Conservation (phyloP, 306 rosid genomes). For the Coriaria nepalensis region DNA sequence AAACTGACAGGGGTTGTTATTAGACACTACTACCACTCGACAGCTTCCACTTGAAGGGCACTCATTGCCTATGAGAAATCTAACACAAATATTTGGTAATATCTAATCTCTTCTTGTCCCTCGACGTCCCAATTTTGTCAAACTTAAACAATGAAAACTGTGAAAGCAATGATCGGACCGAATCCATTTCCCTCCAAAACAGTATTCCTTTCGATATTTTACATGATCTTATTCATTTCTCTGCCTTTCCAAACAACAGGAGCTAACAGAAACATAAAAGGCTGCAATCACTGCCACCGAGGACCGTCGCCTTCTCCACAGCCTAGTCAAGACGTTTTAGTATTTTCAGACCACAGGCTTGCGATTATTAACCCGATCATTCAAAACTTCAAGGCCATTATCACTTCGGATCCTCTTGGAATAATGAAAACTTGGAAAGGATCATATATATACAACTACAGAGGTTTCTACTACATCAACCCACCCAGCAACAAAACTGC, state of each 20-base stretch:
- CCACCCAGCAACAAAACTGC: constrained; percentile 73
- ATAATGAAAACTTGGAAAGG: constrained; percentile 68
- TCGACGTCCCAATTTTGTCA: too few relatives aligned
- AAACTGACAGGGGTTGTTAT: too few relatives aligned
- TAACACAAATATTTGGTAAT: too few relatives aligned
- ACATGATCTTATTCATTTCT: constrained; percentile 19
- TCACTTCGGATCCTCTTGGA: constrained; percentile 57
- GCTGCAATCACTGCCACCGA: constrained; percentile 15
- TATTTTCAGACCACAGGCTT: constrained; percentile 60
- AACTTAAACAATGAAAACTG: too few relatives aligned
- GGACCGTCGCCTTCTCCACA: constrained; percentile 12
- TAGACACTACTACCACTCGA: too few relatives aligned
- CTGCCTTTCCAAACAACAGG: constrained; percentile 17
- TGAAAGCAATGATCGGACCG: too few relatives aligned
- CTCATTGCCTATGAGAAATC: too few relatives aligned
- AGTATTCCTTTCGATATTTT: constrained; percentile 16
- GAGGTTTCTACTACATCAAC: constrained; percentile 61
- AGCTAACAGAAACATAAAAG: constrained; percentile 11
- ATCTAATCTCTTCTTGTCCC: too few relatives aligned
- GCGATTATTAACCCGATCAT: constrained; percentile 47
- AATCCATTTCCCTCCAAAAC: constrained; percentile 5
- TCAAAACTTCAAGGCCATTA: constrained; percentile 69
- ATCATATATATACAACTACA: constrained; percentile 60
- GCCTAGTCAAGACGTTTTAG: constrained; percentile 20
- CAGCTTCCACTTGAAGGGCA: too few relatives aligned